phyloP scores from a whole-genome alignment of 2,329 filamentous ascomycete genomes.

The Ceratocystis huliohia region DNA sequence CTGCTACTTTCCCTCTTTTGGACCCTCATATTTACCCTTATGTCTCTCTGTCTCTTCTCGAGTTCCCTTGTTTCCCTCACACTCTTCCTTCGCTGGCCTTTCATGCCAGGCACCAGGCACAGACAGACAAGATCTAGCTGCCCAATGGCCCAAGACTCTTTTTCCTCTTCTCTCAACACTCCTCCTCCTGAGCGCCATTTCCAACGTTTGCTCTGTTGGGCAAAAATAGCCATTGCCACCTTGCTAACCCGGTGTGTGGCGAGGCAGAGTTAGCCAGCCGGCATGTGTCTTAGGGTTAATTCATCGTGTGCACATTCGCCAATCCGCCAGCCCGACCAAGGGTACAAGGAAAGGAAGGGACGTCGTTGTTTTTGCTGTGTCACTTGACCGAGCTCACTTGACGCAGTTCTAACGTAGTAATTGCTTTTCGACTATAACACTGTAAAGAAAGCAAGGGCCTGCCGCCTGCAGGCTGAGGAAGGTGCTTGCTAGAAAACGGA shows the following conservation, averaged over 20 bases:
- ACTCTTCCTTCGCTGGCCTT: neutral
- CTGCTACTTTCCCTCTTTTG: neutral
- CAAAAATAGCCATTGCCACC: neutral
- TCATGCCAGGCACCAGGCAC: constrained; percentile 3
- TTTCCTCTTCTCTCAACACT: neutral
- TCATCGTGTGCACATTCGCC: neutral
- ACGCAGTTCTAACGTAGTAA: neutral
- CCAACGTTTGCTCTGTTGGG: neutral
- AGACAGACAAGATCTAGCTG: neutral
- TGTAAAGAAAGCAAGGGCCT: constrained; percentile 6
- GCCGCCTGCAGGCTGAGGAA: constrained; percentile 5
- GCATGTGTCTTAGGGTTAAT: neutral
- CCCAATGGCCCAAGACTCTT: neutral
- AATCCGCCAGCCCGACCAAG: neutral
- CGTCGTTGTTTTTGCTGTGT: constrained; percentile 6
- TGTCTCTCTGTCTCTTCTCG: neutral
- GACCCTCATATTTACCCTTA: neutral
- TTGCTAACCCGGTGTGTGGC: neutral
- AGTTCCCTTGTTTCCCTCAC: neutral
- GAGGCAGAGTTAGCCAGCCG: neutral
- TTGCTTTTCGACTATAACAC: neutral
- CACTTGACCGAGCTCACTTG: neutral
- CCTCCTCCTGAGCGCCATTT: neutral
- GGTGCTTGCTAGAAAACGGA: constrained; percentile 3
- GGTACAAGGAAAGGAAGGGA: neutral